Base-by-base conservation (phyloP, 2,329 filamentous ascomycete genomes). In the Fonsecaea erecta region DNA sequence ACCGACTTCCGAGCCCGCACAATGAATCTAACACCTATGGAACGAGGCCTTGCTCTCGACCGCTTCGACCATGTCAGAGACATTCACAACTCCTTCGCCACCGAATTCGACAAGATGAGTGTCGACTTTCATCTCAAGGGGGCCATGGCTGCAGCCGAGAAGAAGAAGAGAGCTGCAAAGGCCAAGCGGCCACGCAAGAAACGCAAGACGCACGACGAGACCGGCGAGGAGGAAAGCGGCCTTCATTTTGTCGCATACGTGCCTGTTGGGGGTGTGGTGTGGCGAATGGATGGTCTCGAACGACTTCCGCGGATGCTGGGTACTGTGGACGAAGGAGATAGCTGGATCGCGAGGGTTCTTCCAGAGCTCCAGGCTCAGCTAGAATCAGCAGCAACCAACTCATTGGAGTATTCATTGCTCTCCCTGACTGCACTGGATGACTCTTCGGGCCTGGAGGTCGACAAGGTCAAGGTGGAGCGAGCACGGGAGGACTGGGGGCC, bases 231-330 rank as follows among this genome's bases (percentile, higher is more conserved):
- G 0, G 85, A 91, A n/a, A 83, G 85, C 12, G 88, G 86, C 0
- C 95, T 90, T 74, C 94, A 98, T 74, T 98, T 95, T 76, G 90
- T 96, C 68, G 93, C 93, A 6, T 97, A 94, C 74, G 88, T 97
- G 32, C 91, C 92, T 1, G 85, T 88, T 14, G 82, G 85, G n/a
- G 88, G 86, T 1, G 81, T 86, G 62, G 85, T 97, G 14, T 97
- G 92, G 92, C 91, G 93, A 75, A 86, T 98, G 4, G 94, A 98
- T 76, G 94, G 94, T 3, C 81, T 97, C 24, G 88, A 93, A 30
- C 75, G 81, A 81, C 48, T 86, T 88, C 68, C 94, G 92, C 2
- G 84, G 87, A 35, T 84, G 82, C 62, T 80, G 93, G 62, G 89
- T 88, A 14, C 37, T 14, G 62, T 69, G 21, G 30, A 40, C 2